These are phyloP conservation scores for Tetradesmus lagerheimii DNA, from an alignment of 139 green algal genomes.

Conservation along the genomic window DNA sequence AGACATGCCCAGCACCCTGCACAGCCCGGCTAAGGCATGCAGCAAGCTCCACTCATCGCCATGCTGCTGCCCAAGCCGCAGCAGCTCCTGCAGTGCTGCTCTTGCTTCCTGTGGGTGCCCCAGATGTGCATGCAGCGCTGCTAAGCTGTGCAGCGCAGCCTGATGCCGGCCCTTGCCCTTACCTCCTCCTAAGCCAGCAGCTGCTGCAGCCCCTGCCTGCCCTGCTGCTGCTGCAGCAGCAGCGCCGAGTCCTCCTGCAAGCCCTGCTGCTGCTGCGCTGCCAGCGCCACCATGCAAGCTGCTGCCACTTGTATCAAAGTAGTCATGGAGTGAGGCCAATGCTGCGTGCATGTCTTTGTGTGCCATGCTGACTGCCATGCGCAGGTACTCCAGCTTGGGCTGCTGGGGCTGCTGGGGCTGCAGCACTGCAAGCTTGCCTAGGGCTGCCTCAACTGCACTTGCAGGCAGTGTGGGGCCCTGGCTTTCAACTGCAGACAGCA, in stretches of 20 bases:
- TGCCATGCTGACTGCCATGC: not conserved
- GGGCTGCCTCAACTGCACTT: not conserved
- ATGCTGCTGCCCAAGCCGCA: conserved; percentile 25
- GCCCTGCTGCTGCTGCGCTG: conserved; percentile 27
- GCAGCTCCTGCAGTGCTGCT: conserved; percentile 25
- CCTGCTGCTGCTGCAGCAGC: not conserved
- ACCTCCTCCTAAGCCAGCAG: not conserved
- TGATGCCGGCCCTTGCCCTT: conserved; percentile 18
- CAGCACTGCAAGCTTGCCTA: not conserved
- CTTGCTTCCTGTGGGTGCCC: conserved; percentile 20
- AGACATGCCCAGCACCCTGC: conserved; percentile 35
- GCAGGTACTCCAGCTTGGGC: conserved; percentile 29
- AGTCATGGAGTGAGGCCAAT: conserved; percentile 38
- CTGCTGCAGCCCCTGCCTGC: not conserved
- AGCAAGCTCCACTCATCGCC: conserved; percentile 43
- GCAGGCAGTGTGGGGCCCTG: not conserved
- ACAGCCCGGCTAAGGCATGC: conserved; percentile 16
- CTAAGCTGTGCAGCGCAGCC: conserved; percentile 25
- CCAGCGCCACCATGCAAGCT: not conserved
- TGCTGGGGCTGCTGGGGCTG: conserved; percentile 4
- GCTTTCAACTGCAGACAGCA: conserved; percentile 37
- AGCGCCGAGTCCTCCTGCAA: not conserved
- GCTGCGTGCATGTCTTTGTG: conserved; percentile 49
- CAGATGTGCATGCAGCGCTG: conserved; percentile 17
- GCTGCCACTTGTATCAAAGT: conserved; percentile 45